Conservation (phyloP, 1,139 yeast species). For the Kodamaea derodonti region DNA sequence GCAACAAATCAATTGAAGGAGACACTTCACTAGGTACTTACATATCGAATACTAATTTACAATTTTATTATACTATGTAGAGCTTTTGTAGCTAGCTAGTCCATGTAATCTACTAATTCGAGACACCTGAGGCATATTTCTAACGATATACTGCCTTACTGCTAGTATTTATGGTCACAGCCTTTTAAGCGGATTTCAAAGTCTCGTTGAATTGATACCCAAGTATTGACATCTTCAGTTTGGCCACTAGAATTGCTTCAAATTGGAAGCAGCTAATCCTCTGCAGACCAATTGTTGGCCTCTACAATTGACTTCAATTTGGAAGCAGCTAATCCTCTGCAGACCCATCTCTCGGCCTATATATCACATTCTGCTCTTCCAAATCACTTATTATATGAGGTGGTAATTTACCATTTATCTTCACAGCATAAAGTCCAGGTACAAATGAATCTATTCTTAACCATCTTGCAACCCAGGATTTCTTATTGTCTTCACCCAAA, state of each 20-base stretch:
- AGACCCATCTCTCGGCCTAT: slow-evolving; percentile 95
- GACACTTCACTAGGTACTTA: background rate
- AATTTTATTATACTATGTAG: background rate
- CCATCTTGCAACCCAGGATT: slow-evolving; percentile 98
- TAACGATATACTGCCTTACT: too few relatives aligned
- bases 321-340: slow-evolving; percentile 81
- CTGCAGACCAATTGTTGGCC: too few relatives aligned
- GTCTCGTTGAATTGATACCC: too few relatives aligned
- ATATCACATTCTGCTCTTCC: slow-evolving; percentile 68
- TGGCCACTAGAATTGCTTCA: too few relatives aligned
- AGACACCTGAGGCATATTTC: too few relatives aligned
- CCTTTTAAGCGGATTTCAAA: too few relatives aligned
- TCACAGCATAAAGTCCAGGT: slow-evolving; percentile 90
- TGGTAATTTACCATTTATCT: slow-evolving; percentile 88
- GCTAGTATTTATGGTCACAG: too few relatives aligned
- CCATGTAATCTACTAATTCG: too few relatives aligned
- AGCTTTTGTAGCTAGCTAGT: too few relatives aligned
- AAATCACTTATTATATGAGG: slow-evolving; percentile 76
- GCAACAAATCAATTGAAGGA: slow-evolving; percentile 10
- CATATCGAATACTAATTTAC: background rate
- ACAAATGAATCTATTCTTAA: slow-evolving; percentile 84
- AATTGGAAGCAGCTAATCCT: too few relatives aligned
- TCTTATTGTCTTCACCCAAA: slow-evolving; percentile 71
- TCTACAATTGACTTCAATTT: too few relatives aligned
- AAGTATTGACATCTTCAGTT: too few relatives aligned